Evolutionary conservation across 140 eudicot genomes (phyloP), one percentile per base, ranked within the genome.

Genomic region (Bidens hawaiensis): DNA sequence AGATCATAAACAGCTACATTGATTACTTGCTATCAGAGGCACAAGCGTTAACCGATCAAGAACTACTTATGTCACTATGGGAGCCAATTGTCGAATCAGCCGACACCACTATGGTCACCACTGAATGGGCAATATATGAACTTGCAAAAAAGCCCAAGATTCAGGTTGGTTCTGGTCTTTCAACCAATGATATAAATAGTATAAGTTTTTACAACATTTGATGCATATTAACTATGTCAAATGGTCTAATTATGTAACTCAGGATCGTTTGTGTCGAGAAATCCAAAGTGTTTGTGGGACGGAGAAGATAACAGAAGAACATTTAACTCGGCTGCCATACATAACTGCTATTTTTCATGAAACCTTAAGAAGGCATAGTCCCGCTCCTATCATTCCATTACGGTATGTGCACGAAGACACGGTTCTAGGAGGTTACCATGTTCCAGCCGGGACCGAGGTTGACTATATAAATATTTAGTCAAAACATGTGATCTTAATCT

Each of bases 91-190:
- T 89, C 18, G 86, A 85, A 80, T 50, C 89, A 50, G 74, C 97
- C 11, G 97, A 89, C 46, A 89, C 95, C 38, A 89, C 94, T 0
- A 38, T 85, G 75, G 85, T 89, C 67, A 24, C 85, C 41, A 67
- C 88, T 5, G 97, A 89, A 63, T 89, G 97, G 97, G 97, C 95
- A 34, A 73, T 89, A 81, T 85, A 75, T 66, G 89, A 89, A 78
- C 91, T 89, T 41, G 81, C 95, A n/a, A 89, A 81, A 74, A 68
- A 80, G 49, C 86, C 86, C 1, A 69, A 76, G 11, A 62, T 65
- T 17, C 97, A 89, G 97, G 97, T 89, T 64, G 25, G 64, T 22
- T 3, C 51, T 22, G 2, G 28, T 55, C 19, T 34, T 30, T 19
- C 17, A n/a, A 43, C 13, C 36, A n/a, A n/a, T n/a, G n/a, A n/a